These are phyloP conservation scores for Erigeron philadelphicus DNA, from an alignment of 140 eudicot species.

Conservation along the genomic window DNA sequence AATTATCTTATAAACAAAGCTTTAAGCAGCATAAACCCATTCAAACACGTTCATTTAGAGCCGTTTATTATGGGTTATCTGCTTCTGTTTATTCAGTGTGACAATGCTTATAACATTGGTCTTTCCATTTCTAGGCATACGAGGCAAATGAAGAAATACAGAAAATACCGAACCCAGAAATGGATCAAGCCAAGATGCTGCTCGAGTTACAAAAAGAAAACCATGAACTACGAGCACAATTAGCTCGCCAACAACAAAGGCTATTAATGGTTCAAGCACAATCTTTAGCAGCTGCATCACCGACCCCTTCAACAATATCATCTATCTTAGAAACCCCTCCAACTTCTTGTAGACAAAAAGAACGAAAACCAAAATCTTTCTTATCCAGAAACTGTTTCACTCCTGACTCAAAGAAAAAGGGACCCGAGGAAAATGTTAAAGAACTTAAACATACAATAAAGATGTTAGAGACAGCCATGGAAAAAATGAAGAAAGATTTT, in stretches of 20 bases:
- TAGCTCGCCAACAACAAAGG: conserved; percentile 76
- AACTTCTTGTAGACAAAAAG: conserved; percentile 46
- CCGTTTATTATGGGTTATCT: not conserved
- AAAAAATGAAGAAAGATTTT: conserved; percentile 64
- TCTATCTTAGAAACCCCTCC: conserved; percentile 54
- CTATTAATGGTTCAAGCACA: conserved; percentile 58
- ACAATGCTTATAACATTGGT: too few relatives aligned
- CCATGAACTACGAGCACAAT: conserved; percentile 60
- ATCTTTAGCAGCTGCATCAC: conserved; percentile 60
- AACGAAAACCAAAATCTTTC: conserved; percentile 49
- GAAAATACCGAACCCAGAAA: conserved; percentile 42
- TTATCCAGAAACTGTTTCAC: conserved; percentile 51
- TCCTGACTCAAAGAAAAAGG: conserved; percentile 59
- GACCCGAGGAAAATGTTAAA: conserved; percentile 38
- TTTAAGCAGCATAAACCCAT: not conserved
- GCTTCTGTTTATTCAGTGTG: not conserved
- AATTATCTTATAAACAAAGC: not conserved
- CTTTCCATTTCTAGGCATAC: conserved; percentile 36
- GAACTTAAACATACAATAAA: conserved; percentile 51
- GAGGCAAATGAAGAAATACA: conserved; percentile 60
- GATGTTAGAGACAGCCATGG: conserved; percentile 53
- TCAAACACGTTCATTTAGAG: not conserved
- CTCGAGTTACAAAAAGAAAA: conserved; percentile 82
- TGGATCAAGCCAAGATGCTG: conserved; percentile 68
- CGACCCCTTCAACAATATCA: conserved; percentile 54